Base-by-base conservation (phyloP, 345 rosid genomes). In the Lepidium africanum region DNA sequence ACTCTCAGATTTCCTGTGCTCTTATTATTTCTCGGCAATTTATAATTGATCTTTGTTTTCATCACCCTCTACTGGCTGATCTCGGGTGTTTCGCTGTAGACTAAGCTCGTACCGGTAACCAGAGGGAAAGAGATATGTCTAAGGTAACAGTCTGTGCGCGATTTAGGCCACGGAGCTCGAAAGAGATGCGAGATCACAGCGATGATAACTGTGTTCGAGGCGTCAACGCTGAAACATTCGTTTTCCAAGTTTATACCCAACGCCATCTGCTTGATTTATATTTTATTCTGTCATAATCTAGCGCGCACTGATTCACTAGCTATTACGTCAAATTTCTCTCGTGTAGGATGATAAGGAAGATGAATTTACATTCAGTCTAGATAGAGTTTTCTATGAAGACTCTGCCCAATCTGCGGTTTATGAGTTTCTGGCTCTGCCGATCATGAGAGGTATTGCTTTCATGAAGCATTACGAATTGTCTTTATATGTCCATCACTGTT, bases 141-240 rank as follows among this genome's bases (percentile, higher is more conserved):
- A 89, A 80, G 50, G 66, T 87, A 37, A 86, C 91, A 3, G 91
- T 92, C 12, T 92, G 95, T 51, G 85, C 84, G 56, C 89, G 98
- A 42, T 86, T 92, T 74, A 72, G 98, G 80, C 96, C 98, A 5
- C 49, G 86, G 71, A 89, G 84, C 67, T 70, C 88, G 1, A 83
- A 75, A 68, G 96, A 92, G 84, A 78, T 73, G 63, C 79, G 67
- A 30, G 91, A 81, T 11, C 73, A 42, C 52, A 76, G 83, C 5
- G 86, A 82, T 39, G 63, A 78, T 25, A 75, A 83, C 42, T 83
- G 89, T 75, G 70, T 87, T 79, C 76, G 77, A 33, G 12, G 72
- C 68, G 41, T 87, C 43, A 88, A 85, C 74, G 21, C 73, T 10
- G 92, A 89, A 39, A 77, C 70, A 42, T 89, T 92, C 78, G 45